Percentiles rank a stretch among this genome's conserved stretches.
phyloP scores from a whole-genome alignment of 805 yeast genomes.

The Martiniozyma abietophila region DNA sequence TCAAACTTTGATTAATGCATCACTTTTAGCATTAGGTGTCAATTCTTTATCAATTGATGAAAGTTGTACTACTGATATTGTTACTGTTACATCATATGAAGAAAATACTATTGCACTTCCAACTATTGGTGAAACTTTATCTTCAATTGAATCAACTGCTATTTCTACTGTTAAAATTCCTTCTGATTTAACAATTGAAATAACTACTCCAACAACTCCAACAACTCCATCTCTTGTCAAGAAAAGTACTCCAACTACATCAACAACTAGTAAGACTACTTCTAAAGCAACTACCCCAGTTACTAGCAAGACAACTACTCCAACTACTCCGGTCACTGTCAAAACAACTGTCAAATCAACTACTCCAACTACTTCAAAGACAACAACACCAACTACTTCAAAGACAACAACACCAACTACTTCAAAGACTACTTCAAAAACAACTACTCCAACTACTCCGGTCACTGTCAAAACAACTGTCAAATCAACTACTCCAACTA shows the following conservation, averaged over 20 bases:
- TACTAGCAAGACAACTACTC: constrained; percentile 4
- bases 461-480: constrained; percentile 6
- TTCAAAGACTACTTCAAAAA: constrained; percentile 6
- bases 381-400: constrained; percentile 12
- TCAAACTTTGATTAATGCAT: constrained; percentile 1
- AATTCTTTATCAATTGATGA: constrained; percentile 11
- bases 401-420: constrained; percentile 17
- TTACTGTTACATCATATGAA: constrained; percentile 2
- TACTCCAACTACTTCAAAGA: constrained; percentile 6
- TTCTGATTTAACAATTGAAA: too few species aligned
- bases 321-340: constrained; percentile 12
- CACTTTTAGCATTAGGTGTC: not conserved
- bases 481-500: constrained; percentile 8
- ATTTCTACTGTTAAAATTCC: constrained; percentile 6
- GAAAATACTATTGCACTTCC: constrained; percentile 11
- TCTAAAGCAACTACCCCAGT: constrained; percentile 1
- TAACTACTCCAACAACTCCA: constrained; percentile 6
- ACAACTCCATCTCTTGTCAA: too few species aligned
- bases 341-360: constrained; percentile 9
- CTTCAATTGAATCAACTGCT: constrained; percentile 6
- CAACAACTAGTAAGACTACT: constrained; percentile 3
- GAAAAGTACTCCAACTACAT: constrained; percentile 4
- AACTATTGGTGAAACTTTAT: constrained; percentile 3
- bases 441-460: constrained; percentile 16
- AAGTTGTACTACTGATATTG: constrained; percentile 8